These are phyloP conservation scores for Trichoderma breve DNA, from an alignment of 2,329 filamentous ascomycete genomes.

Conservation along the genomic window DNA sequence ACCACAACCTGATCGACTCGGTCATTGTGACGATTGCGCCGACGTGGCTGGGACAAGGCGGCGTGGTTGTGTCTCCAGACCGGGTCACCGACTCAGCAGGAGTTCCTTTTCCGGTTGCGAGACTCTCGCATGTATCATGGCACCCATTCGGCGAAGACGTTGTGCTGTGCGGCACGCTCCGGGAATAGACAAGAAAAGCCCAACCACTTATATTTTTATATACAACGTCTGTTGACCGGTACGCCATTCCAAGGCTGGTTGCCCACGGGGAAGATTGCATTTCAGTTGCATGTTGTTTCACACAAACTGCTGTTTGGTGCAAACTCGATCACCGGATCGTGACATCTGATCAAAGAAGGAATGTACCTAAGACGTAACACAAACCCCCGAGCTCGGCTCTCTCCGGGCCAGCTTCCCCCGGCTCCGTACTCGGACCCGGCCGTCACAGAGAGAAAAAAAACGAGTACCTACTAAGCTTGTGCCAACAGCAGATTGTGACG, in stretches of 20 bases:
- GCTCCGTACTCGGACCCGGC: conserved; percentile 14
- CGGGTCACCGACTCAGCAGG: conserved; percentile 51
- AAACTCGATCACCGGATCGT: neutral
- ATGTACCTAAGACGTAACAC: neutral
- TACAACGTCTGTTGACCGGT: neutral
- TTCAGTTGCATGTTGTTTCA: neutral
- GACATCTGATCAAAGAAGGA: neutral
- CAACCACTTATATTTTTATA: neutral
- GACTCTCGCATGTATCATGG: conserved; percentile 68
- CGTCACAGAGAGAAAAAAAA: neutral
- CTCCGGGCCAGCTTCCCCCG: neutral
- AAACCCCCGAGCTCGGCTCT: neutral
- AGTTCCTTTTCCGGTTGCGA: conserved; percentile 58
- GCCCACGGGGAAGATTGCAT: neutral
- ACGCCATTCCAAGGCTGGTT: neutral
- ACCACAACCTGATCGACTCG: conserved; percentile 64
- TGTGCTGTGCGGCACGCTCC: conserved; percentile 70
- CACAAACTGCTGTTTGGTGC: neutral
- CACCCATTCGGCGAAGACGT: conserved; percentile 78
- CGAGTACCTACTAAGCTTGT: neutral
- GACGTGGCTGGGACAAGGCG: conserved; percentile 81
- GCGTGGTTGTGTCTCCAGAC: conserved; percentile 73
- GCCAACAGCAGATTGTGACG: neutral
- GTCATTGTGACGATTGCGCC: conserved; percentile 89
- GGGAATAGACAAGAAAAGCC: conserved; percentile 21